phyloP scores from a whole-genome alignment of 257 asterid species.

The Plantago major region DNA sequence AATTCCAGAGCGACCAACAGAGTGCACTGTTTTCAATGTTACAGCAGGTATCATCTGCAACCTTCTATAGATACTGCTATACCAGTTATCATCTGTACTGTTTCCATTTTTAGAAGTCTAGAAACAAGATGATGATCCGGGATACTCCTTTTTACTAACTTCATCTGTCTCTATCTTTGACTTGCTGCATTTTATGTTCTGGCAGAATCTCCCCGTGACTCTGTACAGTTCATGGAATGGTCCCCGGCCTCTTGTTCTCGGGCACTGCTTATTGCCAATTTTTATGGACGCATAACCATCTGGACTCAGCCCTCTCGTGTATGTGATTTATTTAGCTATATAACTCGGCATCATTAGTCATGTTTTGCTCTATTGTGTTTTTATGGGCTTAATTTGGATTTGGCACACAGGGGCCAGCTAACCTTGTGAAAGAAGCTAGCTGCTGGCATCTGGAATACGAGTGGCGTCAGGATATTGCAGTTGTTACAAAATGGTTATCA shows the following conservation, averaged over 20 bases:
- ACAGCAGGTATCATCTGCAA: slow-evolving; percentile 69
- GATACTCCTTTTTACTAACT: slow-evolving; percentile 1
- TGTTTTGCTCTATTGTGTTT: neutral
- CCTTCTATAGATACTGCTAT: slow-evolving; percentile 19
- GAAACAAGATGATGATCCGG: slow-evolving; percentile 1
- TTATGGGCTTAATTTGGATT: slow-evolving; percentile 21
- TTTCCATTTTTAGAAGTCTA: neutral
- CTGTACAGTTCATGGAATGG: slow-evolving; percentile 98
- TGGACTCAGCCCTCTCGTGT: slow-evolving; percentile 98
- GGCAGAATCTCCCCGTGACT: slow-evolving; percentile 96
- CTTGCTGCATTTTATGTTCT: slow-evolving; percentile 12
- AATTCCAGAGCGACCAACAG: slow-evolving; percentile 98
- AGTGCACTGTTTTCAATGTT: slow-evolving; percentile 87
- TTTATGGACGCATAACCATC: slow-evolving; percentile 91
- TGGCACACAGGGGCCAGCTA: slow-evolving; percentile 67
- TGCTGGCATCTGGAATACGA: slow-evolving; percentile 95
- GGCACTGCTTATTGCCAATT: slow-evolving; percentile 88
- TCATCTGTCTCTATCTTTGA: slow-evolving; percentile 5
- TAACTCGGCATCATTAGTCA: slow-evolving; percentile 10
- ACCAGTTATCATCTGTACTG: no score
- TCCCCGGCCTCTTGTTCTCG: slow-evolving; percentile 92
- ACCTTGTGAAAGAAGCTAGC: slow-evolving; percentile 90
- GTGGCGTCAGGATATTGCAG: slow-evolving; percentile 99
- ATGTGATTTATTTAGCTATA: slow-evolving; percentile 27
- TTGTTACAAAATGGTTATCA: slow-evolving; percentile 94